Evolutionary conservation across 2,329 filamentous ascomycete genomes (phyloP), one percentile per base, ranked within the genome.

Genomic region (Monosporascus sp.): DNA sequence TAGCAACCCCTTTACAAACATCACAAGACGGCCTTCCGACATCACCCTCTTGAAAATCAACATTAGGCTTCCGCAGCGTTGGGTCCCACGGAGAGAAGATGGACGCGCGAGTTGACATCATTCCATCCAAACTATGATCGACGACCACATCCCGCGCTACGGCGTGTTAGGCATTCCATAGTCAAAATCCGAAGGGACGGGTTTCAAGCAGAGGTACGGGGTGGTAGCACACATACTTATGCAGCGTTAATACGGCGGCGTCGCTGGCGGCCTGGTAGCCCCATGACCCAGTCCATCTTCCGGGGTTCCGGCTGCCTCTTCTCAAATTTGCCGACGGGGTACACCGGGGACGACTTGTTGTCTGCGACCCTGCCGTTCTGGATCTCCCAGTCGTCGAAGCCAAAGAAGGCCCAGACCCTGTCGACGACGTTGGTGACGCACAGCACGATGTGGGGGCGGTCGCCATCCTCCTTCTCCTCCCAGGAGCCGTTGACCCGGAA

Each of bases 361-460:
- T 37, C 17, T 5, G 18, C 51, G 8, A 38, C 11, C 8, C 43
- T 22, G 28, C 38, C 40, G 8, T 40, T 18, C 15, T 9, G 3
- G 20, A 53, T 44, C 47, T 53, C 51, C 51, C 51, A 53, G 7
- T 46, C 26, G 18, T 53, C 51, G 18, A 49, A 53, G 15, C 51
- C 51, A 26, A 53, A 53, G 40, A 38, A 53, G 2, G 51, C 46
- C 28, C 37, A 53, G 26, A 37, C 28, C 15, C 37, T 31, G 17
- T 45, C 15, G 7, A 14, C 26, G 31, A 49, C 24, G 28, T 53
- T 44, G 6, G 51, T 53, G 46, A 53, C 37, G 51, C 51, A 53
- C 2, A 53, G 26, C 2, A 53, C 51, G 38, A 53, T 49, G 28
- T 46, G 41, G 24, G 40, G 44, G 22, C 48, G 26, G 11, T 11